phyloP scores from a whole-genome alignment of 305 asterid genomes.

The Stenogyne calaminthoides region DNA sequence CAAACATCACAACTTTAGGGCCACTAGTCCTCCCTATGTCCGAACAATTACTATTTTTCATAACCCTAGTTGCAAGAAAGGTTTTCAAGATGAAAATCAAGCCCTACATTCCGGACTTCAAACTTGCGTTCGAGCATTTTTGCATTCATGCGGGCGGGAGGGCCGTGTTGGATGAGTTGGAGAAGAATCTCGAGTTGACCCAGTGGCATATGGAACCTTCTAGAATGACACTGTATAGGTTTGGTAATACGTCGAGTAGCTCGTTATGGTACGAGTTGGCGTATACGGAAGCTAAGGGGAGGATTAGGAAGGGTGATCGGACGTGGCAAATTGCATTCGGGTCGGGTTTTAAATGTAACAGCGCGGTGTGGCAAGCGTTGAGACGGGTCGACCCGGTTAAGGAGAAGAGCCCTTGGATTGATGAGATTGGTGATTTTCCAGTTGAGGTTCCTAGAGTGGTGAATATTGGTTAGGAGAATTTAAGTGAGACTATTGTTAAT shows the following conservation, averaged over 20 bases:
- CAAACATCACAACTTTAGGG: slow-evolving; percentile 74
- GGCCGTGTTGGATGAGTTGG: slow-evolving; percentile 68
- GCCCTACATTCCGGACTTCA: slow-evolving; percentile 75
- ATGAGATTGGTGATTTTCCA: slow-evolving; percentile 74
- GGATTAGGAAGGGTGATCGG: slow-evolving; percentile 67
- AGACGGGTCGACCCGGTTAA: slow-evolving; percentile 57
- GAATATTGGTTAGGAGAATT: slow-evolving; percentile 24
- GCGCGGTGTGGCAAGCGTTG: slow-evolving; percentile 76
- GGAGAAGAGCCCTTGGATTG: slow-evolving; percentile 81
- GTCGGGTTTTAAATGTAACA: slow-evolving; percentile 84
- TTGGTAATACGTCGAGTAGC: slow-evolving; percentile 78
- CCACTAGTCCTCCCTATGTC: slow-evolving; percentile 87
- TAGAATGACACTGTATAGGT: slow-evolving; percentile 75
- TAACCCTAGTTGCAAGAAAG: slow-evolving; percentile 60
- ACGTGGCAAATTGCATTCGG: slow-evolving; percentile 91
- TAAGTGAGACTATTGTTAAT: not conserved
- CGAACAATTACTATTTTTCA: slow-evolving; percentile 61
- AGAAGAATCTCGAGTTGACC: slow-evolving; percentile 65
- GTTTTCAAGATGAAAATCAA: slow-evolving; percentile 63
- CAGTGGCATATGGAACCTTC: slow-evolving; percentile 85
- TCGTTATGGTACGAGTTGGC: slow-evolving; percentile 86
- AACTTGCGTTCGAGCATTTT: slow-evolving; percentile 76
- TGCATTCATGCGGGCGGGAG: slow-evolving; percentile 84
- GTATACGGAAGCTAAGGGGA: slow-evolving; percentile 71
- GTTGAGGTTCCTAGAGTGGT: slow-evolving; percentile 56